A percentile compares a stretch with the other conserved stretches of the same genome.
These are phyloP conservation scores for Kodamaea plutei DNA, from an alignment of 1,139 yeast genomes.

Conservation along the genomic window DNA sequence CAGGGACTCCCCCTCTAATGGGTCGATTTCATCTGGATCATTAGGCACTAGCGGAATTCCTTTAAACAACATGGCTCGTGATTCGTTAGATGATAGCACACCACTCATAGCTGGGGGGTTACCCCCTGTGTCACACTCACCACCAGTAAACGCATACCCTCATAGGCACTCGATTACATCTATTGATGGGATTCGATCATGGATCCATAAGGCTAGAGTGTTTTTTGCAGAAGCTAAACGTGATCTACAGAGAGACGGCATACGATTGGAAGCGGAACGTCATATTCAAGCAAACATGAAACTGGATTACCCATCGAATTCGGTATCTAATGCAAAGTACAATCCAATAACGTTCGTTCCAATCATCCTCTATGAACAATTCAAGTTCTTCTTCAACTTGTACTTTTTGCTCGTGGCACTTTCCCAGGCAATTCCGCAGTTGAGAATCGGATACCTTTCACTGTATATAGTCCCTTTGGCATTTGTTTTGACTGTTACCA, in stretches of 20 bases:
- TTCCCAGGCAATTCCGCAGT: slow-evolving; percentile 87
- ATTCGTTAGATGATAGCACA: slow-evolving; percentile 9
- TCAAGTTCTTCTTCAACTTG: slow-evolving; percentile 91
- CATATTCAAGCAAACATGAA: slow-evolving; percentile 28
- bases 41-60: slow-evolving; percentile 24
- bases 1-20: slow-evolving; percentile 14
- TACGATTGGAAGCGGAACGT: slow-evolving; percentile 22
- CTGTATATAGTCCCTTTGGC: slow-evolving; percentile 92
- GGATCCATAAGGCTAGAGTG: slow-evolving; percentile 15
- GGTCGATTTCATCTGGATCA: slow-evolving; percentile 22
- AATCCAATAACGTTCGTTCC: slow-evolving; percentile 88
- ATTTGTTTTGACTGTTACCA: slow-evolving; percentile 86
- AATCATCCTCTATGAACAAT: slow-evolving; percentile 85
- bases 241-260: slow-evolving; percentile 26
- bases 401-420: slow-evolving; percentile 90
- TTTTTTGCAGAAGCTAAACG: slow-evolving; percentile 25
- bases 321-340: slow-evolving; percentile 91
- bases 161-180: slow-evolving; percentile 2
- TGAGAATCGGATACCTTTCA: slow-evolving; percentile 88
- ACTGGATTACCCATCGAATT: slow-evolving; percentile 61
- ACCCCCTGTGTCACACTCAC: slow-evolving; percentile 1
- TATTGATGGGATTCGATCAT: slow-evolving; percentile 11
- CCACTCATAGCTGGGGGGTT: slow-evolving; percentile 6
- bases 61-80: slow-evolving; percentile 18
- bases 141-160: slow-evolving; percentile 3